Evolutionary conservation across 2,329 filamentous ascomycete genomes (phyloP).

Genomic region (Geosmithia putterillii): DNA sequence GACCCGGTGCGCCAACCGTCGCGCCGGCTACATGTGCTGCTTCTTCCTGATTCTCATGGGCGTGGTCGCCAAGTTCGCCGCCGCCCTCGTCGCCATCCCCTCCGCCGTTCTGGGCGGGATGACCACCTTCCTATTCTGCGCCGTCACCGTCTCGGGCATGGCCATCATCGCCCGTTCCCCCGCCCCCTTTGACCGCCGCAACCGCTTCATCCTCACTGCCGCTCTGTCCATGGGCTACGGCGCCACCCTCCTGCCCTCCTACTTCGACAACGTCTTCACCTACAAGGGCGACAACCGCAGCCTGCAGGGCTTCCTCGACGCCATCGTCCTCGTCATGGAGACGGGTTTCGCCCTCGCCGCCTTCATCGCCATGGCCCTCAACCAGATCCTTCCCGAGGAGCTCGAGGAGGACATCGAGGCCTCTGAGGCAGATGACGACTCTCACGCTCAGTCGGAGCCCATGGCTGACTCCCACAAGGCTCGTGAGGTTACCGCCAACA

Average conservation of each 20-base stretch:
- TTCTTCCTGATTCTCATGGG: conserved; percentile 72
- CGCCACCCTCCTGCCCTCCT: conserved; percentile 52
- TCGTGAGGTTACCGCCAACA: neutral
- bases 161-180: conserved; percentile 54
- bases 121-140: conserved; percentile 70
- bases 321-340: conserved; percentile 60
- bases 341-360: conserved; percentile 68
- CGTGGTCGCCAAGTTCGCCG: conserved; percentile 73
- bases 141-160: conserved; percentile 67
- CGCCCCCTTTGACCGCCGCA: conserved; percentile 64
- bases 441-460: conserved; percentile 1
- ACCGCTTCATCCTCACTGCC: conserved; percentile 70
- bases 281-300: conserved; percentile 56
- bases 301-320: conserved; percentile 63
- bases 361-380: conserved; percentile 59
- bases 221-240: conserved; percentile 62
- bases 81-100: conserved; percentile 66
- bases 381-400: conserved; percentile 62
- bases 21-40: conserved; percentile 66
- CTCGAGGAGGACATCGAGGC: conserved; percentile 43
- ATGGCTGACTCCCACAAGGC: neutral
- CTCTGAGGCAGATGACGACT: neutral
- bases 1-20: conserved; percentile 70
- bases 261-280: conserved; percentile 61
- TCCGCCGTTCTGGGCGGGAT: conserved; percentile 53